A percentile compares a stretch with the other conserved stretches of the same genome.
Conservation (phyloP, 805 yeast genomes). For the Metschnikowia sp. region DNA sequence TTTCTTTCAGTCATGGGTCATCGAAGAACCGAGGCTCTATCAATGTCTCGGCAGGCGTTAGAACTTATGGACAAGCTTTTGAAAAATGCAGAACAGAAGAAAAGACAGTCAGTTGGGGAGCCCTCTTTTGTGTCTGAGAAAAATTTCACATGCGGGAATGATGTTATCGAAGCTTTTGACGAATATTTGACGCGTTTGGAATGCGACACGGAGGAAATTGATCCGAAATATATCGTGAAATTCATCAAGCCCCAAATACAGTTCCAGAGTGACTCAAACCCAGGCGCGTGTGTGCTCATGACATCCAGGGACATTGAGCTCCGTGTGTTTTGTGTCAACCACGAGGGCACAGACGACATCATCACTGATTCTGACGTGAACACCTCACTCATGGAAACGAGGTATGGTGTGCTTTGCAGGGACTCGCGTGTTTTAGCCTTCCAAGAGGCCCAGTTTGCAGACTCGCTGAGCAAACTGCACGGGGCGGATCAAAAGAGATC, state of each 20-base stretch:
- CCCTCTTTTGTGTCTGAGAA: conserved; percentile 11
- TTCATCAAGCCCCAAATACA: conserved; percentile 84
- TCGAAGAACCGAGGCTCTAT: conserved; percentile 40
- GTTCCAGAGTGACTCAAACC: conserved; percentile 44
- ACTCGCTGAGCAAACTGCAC: conserved; percentile 2
- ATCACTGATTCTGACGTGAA: conserved; percentile 32
- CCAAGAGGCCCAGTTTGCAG: conserved; percentile 29
- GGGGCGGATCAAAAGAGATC: background rate
- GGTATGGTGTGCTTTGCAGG: conserved; percentile 53
- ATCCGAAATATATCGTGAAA: conserved; percentile 60
- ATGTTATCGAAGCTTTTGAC: conserved; percentile 47
- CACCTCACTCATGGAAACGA: conserved; percentile 47
- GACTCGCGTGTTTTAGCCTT: conserved; percentile 57
- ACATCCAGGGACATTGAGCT: conserved; percentile 59
- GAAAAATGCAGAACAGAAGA: conserved; percentile 16
- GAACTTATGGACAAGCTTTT: conserved; percentile 45
- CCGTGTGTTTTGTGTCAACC: conserved; percentile 45
- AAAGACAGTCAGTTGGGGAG: conserved; percentile 12
- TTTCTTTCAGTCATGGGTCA: conserved; percentile 49
- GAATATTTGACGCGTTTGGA: conserved; percentile 44
- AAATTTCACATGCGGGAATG: conserved; percentile 24
- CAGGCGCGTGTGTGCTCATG: conserved; percentile 47
- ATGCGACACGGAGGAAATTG: conserved; percentile 39
- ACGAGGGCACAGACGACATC: conserved; percentile 38
- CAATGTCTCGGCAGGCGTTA: conserved; percentile 48